Evolutionary conservation across 106 monocot genomes (phyloP).

Genomic region (Allium cepa): DNA sequence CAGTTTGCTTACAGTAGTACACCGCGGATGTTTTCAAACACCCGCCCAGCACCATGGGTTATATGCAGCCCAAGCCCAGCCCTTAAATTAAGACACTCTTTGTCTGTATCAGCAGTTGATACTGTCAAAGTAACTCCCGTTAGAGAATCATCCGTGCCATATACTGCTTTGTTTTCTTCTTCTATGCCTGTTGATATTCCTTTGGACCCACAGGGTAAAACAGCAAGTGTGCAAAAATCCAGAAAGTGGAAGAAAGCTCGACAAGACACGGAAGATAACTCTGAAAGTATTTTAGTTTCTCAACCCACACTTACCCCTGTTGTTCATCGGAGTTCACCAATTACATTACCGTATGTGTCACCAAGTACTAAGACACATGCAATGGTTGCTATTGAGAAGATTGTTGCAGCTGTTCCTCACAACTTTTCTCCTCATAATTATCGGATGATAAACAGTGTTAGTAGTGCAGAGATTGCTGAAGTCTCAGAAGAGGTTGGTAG

Average conservation of each 20-base stretch:
- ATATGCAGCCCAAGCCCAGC: constrained; percentile 28
- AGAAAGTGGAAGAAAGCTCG: constrained; percentile 57
- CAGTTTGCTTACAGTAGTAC: constrained; percentile 25
- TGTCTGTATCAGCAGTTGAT: constrained; percentile 28
- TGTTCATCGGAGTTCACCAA: constrained; percentile 14
- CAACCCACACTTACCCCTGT: constrained; percentile 22
- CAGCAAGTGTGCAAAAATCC: constrained; percentile 32
- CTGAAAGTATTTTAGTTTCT: constrained; percentile 16
- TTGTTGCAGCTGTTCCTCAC: constrained; percentile 10
- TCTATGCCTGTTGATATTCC: constrained; percentile 12
- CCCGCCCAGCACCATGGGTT: constrained; percentile 36
- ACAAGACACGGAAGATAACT: constrained; percentile 10
- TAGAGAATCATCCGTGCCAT: constrained; percentile 29
- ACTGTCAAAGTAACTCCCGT: constrained; percentile 28
- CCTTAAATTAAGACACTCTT: constrained; percentile 5
- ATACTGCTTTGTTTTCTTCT: constrained; percentile 23
- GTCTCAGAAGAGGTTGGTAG: constrained; percentile 53
- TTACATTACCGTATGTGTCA: neutral
- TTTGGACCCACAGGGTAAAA: constrained; percentile 23
- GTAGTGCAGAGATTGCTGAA: constrained; percentile 29
- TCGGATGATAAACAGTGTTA: constrained; percentile 22
- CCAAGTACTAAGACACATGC: constrained; percentile 20
- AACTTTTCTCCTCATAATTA: constrained; percentile 27
- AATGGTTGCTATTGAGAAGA: constrained; percentile 14
- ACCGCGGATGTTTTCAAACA: constrained; percentile 31